Evolutionary conservation across 2,329 filamentous ascomycete species (phyloP), one percentile per base, ranked within the genome.

Genomic region (Ceratocystis huliohia): DNA sequence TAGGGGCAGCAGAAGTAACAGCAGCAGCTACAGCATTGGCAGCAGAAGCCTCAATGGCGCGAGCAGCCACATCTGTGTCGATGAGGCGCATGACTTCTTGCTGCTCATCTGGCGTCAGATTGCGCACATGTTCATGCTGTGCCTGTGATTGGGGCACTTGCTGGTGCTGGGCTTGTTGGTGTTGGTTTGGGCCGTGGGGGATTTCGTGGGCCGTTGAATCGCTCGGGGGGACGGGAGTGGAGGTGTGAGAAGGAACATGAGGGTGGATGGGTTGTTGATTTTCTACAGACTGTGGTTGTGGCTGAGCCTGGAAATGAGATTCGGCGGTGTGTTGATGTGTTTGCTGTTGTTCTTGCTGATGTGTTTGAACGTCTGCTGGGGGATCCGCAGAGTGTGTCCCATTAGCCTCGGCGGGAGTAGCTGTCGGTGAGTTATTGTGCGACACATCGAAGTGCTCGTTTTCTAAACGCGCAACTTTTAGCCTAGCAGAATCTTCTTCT

Each of bases 21-120:
- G 74, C 71, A 81, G 80, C 69, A 76, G 76, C 69, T 80, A 76
- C 74, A 81, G 81, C 68, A 75, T 72, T 67, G 74, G 66, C 50
- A 46, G 65, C 30, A 20, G 65, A 68, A 15, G 64, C 61, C 25
- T 68, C 67, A 20, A 68, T 61, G n/a, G 67, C 67, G 46, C 67
- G 64, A 13, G 64, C 48, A 28, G 67, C 64, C n/a, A 66, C 67
- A 5, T 66, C 64, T 13, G 67, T 64, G 41, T 66, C 61, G 13
- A 68, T 68, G 7, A 68, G 41, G 13, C 63, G 64, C 67, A 68
- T 66, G 10, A 68, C 67, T 41, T 68, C 67, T 44, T 66, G 61
- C 17, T 66, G 65, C 8, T 66, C 65, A 3, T 61, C 46, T 25
- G 65, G 64, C 4, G 67, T 61, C 28, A 66, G 30, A 4, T 48